Conservation (phyloP, 2,329 filamentous ascomycete genomes). For the Bipolaris bicolor region DNA sequence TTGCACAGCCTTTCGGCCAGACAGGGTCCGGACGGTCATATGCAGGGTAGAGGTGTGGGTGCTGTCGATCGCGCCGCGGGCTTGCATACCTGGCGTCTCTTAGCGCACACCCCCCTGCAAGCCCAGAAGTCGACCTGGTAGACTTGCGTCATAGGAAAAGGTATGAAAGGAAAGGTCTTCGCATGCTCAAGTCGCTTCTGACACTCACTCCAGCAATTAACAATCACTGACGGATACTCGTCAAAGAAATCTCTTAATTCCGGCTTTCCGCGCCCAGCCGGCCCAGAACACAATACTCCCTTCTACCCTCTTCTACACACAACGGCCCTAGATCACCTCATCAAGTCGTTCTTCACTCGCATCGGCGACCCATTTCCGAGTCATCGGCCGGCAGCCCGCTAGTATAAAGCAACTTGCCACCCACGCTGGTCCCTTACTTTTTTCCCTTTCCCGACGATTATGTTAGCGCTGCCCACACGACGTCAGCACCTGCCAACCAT, state of each 20-base stretch:
- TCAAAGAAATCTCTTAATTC: constrained; percentile 24
- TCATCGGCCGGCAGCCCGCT: constrained; percentile 37
- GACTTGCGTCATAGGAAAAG: constrained; percentile 23
- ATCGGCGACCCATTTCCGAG: constrained; percentile 39
- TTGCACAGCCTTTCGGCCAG: constrained; percentile 28
- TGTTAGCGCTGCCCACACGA: constrained; percentile 48
- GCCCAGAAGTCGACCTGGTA: not conserved
- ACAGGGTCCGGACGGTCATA: constrained; percentile 22
- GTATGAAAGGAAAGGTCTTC: constrained; percentile 36
- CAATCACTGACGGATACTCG: constrained; percentile 34
- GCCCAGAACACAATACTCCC: constrained; percentile 16
- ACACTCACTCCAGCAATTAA: constrained; percentile 46
- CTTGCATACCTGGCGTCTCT: constrained; percentile 5
- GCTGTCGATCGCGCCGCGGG: constrained; percentile 25
- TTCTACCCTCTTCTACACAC: constrained; percentile 38
- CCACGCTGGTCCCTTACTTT: constrained; percentile 41
- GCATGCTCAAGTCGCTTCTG: constrained; percentile 29
- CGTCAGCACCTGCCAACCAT: constrained; percentile 45
- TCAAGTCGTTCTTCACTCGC: constrained; percentile 30
- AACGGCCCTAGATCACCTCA: constrained; percentile 43
- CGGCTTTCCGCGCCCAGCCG: constrained; percentile 37
- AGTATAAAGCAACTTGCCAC: constrained; percentile 50
- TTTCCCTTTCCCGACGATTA: constrained; percentile 39
- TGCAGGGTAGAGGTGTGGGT: constrained; percentile 23
- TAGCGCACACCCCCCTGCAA: constrained; percentile 25